Evolutionary conservation across 1,139 yeast species (phyloP).

Genomic region (Schwanniomyces etchellsii): DNA sequence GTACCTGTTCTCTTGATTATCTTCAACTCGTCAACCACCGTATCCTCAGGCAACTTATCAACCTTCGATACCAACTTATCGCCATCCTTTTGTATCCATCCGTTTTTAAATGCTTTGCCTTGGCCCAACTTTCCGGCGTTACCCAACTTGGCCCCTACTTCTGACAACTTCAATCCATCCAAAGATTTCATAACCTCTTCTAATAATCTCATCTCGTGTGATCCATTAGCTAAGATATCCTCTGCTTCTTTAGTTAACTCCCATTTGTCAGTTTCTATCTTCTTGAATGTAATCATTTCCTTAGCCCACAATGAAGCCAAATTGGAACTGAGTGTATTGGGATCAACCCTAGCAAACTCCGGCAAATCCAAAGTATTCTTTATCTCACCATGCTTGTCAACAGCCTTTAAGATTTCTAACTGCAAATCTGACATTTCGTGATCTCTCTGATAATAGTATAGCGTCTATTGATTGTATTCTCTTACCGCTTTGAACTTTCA

Average conservation of each 20-base stretch:
- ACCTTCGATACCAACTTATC: conserved; percentile 66
- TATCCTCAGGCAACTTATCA: conserved; percentile 51
- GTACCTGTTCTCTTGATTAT: conserved; percentile 56
- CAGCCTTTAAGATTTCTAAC: conserved; percentile 51
- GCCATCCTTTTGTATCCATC: conserved; percentile 90
- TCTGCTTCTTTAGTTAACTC: conserved; percentile 75
- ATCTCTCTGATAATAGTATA: conserved; percentile 1
- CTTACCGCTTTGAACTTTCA: conserved; percentile 1
- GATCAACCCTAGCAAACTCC: conserved; percentile 31
- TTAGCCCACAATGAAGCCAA: conserved; percentile 83
- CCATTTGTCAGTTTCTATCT: conserved; percentile 75
- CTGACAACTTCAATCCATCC: conserved; percentile 78
- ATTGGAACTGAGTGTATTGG: conserved; percentile 55
- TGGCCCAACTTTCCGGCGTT: conserved; percentile 87
- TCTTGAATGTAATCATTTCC: conserved; percentile 69
- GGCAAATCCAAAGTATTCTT: conserved; percentile 60
- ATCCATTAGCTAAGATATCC: conserved; percentile 72
- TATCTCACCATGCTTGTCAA: conserved; percentile 57
- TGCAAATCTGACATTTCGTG: conserved; percentile 50
- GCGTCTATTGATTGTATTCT: no score
- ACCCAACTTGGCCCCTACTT: conserved; percentile 75
- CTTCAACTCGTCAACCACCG: conserved; percentile 60
- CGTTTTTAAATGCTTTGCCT: conserved; percentile 97
- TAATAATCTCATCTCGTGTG: conserved; percentile 83
- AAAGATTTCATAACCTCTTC: conserved; percentile 68